Conservation (phyloP, 257 asterid genomes). For the Gentiana dahurica region DNA sequence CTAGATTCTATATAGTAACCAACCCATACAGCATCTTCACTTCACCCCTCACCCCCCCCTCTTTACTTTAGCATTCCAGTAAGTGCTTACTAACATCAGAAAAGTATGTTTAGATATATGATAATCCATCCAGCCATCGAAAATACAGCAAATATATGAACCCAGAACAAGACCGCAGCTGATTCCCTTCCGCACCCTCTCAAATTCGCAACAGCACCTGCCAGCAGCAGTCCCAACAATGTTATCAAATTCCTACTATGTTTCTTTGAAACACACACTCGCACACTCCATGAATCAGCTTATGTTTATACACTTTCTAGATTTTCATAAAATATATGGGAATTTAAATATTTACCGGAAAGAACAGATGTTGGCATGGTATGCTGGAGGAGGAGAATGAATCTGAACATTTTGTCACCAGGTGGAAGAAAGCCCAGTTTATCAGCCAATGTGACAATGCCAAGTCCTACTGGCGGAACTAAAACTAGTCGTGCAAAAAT, state of each 20-base stretch:
- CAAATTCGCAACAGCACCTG: conserved; percentile 96
- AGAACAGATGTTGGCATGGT: conserved; percentile 99
- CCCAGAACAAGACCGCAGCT: conserved; percentile 94
- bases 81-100: conserved; percentile 19
- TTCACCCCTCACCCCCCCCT: too few species aligned
- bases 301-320: too few species aligned
- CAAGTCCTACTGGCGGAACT: conserved; percentile 88
- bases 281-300: too few species aligned
- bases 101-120: conserved; percentile 75
- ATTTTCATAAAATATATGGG: too few species aligned
- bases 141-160: conserved; percentile 82
- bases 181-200: conserved; percentile 98
- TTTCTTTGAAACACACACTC: too few species aligned
- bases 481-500: conserved; percentile 65
- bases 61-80: too few species aligned
- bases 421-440: conserved; percentile 82
- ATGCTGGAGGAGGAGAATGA: conserved; percentile 90
- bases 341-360: conserved; percentile 36
- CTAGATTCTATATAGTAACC: too few species aligned
- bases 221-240: neutral
- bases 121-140: conserved; percentile 99
- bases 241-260: too few species aligned
- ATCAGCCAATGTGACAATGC: conserved; percentile 86
- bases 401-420: conserved; percentile 89
- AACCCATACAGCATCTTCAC: too few species aligned